Evolutionary conservation across 345 rosid species (phyloP).

Genomic region (Linum trigynum): DNA sequence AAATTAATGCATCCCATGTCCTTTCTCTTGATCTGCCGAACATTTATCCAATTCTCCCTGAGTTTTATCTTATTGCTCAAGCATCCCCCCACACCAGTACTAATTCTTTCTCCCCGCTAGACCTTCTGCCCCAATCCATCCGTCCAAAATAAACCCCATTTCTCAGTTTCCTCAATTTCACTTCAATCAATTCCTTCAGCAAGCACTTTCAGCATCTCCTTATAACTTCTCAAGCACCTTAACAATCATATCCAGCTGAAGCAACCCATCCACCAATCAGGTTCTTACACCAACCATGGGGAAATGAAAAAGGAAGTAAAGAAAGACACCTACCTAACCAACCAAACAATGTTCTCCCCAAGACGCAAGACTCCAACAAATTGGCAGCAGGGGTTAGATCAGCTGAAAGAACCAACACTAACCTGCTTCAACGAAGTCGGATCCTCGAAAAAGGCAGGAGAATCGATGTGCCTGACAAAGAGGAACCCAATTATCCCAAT

Average conservation of each 20-base stretch:
- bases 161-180: too few species aligned
- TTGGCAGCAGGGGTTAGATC: background rate
- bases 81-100: too few species aligned
- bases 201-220: too few species aligned
- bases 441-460: slow-evolving; percentile 60
- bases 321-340: too few species aligned
- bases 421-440: slow-evolving; percentile 72
- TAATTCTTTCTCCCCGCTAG: too few species aligned
- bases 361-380: background rate
- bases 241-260: background rate
- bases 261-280: background rate
- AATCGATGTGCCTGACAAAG: slow-evolving; percentile 44
- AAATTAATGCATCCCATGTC: too few species aligned
- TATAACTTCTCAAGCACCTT: background rate
- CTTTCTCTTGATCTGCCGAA: too few species aligned
- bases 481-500: background rate
- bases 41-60: too few species aligned
- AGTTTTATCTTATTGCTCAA: too few species aligned
- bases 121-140: too few species aligned
- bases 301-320: background rate
- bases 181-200: too few species aligned
- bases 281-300: background rate
- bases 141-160: too few species aligned
- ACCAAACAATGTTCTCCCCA: background rate
- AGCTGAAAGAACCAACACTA: background rate